Base-by-base conservation (phyloP, 2,329 filamentous ascomycete species). In the Biscogniauxia marginata region DNA sequence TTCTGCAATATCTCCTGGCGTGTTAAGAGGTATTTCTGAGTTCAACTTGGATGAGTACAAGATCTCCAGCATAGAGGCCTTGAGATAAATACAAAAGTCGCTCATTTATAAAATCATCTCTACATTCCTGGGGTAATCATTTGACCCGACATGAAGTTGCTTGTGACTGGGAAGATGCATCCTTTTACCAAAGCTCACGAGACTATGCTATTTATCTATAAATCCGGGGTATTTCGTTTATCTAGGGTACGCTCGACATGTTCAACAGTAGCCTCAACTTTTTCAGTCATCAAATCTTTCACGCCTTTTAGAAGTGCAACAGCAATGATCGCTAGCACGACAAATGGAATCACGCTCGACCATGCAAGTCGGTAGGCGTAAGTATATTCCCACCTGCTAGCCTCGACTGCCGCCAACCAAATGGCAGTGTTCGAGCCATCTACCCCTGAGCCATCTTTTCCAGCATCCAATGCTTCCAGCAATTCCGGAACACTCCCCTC, bases 231-330 rank as follows among this genome's bases (percentile, higher is more conserved):
- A n/a, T 16, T 16, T n/a, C 30, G 5, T 39, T 39, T 39, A 11
- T 39, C 30, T 39, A 16, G 30, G 5, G 30, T 39, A 5, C 3
- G 8, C 30, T 11, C 13, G 30, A 70, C 62, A 30, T 64, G 72
- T 64, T 82, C 79, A 7, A 82, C 77, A 1, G 77, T 80, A 21
- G 79, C 79, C 65, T 82, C 79, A 3, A 82, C 75, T 66, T 79
- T 76, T 59, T 82, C 79, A 16, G 79, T 82, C 79, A 82, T 82
- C 47, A 81, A 65, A 48, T 81, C 77, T 57, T 74, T 75, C 0
- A 82, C 79, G 0, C 77, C 77, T 50, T 75, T 76, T 65, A 81
- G 62, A 53, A 75, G 73, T 11, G 67, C 70, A 4, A 82, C 73
- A 0, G 75, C 72, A 1, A 77, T 69, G 3, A 79, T 68, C 1